Percentiles rank a stretch among this genome's conserved stretches.
These are phyloP conservation scores for Suillus subluteus DNA, from an alignment of 768 basidiomycete genomes.

Conservation along the genomic window DNA sequence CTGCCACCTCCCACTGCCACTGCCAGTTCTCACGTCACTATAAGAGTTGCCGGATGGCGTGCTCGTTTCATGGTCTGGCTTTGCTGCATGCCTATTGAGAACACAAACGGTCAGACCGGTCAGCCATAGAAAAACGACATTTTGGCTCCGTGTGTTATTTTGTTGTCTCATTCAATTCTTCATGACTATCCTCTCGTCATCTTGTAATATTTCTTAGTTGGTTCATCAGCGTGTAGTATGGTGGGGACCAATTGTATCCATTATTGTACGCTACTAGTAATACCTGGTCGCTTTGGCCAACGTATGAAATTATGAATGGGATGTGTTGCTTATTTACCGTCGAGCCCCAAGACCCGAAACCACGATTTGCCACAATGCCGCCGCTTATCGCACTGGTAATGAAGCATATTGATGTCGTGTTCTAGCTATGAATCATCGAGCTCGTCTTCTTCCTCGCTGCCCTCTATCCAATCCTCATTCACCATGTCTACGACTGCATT, in stretches of 20 bases:
- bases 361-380: not conserved
- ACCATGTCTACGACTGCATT: conserved; percentile 70
- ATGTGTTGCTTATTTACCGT: not conserved
- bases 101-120: not conserved
- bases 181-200: not conserved
- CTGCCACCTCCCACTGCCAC: not conserved
- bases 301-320: not conserved
- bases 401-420: not conserved
- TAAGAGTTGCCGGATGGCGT: not conserved
- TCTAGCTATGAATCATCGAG: conserved; percentile 43
- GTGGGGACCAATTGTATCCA: not conserved
- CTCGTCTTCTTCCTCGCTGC: conserved; percentile 48
- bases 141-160: not conserved
- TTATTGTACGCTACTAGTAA: not conserved
- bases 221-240: not conserved
- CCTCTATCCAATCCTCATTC: conserved; percentile 49
- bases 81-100: not conserved
- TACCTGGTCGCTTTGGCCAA: not conserved
- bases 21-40: not conserved
- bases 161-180: not conserved
- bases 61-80: not conserved
- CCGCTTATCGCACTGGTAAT: not conserved
- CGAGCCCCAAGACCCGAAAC: too few species aligned
- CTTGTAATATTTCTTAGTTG: not conserved
- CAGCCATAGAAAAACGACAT: not conserved